Conservation (phyloP, 148 eudicot species). For the Hydrangea macrophylla region DNA sequence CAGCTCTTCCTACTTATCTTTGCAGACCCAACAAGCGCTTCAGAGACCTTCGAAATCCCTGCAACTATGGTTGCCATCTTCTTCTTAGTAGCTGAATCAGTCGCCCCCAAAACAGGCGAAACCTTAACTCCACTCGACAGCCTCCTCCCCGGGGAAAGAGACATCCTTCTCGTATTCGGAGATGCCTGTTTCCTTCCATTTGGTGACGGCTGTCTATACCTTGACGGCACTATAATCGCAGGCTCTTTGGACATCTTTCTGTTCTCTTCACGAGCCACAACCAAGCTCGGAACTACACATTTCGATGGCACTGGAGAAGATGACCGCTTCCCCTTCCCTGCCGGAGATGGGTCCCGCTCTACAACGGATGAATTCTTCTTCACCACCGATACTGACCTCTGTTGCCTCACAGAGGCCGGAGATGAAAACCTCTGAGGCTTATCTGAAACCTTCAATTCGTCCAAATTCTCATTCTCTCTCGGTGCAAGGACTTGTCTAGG, state of each 20-base stretch:
- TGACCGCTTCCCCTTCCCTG: slow-evolving; percentile 65
- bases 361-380: slow-evolving; percentile 27
- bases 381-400: slow-evolving; percentile 45
- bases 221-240: slow-evolving; percentile 83
- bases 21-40: slow-evolving; percentile 44
- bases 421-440: slow-evolving; percentile 68
- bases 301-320: slow-evolving; percentile 91
- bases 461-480: slow-evolving; percentile 24
- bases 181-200: slow-evolving; percentile 59
- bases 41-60: slow-evolving; percentile 62
- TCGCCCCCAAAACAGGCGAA: slow-evolving; percentile 30
- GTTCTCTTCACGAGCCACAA: slow-evolving; percentile 66
- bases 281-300: slow-evolving; percentile 82
- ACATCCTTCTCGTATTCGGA: slow-evolving; percentile 73
- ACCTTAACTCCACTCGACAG: slow-evolving; percentile 56
- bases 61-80: slow-evolving; percentile 54
- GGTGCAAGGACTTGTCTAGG: slow-evolving; percentile 21
- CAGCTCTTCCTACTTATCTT: slow-evolving; percentile 66
- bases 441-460: slow-evolving; percentile 18
- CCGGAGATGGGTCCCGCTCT: slow-evolving; percentile 88
- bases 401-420: slow-evolving; percentile 47
- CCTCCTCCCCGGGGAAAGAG: slow-evolving; percentile 84
- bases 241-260: slow-evolving; percentile 56
- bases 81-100: slow-evolving; percentile 63
- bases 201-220: slow-evolving; percentile 93